phyloP scores from a whole-genome alignment of 2,329 filamentous ascomycete species.

The Nothopassalora personata region DNA sequence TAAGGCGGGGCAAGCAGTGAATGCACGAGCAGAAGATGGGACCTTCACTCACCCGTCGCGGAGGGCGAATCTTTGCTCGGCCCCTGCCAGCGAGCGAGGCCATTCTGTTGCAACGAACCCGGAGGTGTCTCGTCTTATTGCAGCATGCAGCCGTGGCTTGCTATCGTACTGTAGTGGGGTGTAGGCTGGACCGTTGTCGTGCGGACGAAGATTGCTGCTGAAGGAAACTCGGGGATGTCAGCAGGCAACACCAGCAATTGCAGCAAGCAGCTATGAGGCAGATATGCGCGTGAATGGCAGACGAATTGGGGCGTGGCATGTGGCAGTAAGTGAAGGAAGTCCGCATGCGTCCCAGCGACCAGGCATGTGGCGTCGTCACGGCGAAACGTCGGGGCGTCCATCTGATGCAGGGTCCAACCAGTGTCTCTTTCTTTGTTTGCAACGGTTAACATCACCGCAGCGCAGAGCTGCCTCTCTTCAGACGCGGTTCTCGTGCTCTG shows the following conservation, averaged over 20 bases:
- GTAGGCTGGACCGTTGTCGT: not conserved
- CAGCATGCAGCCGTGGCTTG: not conserved
- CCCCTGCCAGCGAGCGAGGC: conserved; percentile 50
- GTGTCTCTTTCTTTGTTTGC: too few relatives aligned
- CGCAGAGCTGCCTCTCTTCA: too few relatives aligned
- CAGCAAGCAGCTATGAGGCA: not conserved
- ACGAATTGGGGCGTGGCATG: not conserved
- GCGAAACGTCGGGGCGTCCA: too few relatives aligned
- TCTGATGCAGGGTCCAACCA: too few relatives aligned
- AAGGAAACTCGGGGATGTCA: not conserved
- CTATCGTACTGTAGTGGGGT: conserved; percentile 4
- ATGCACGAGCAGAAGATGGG: conserved; percentile 2
- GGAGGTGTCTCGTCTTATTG: not conserved
- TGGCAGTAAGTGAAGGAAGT: not conserved
- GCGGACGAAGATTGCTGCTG: not conserved
- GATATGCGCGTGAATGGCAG: not conserved
- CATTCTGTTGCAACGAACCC: conserved; percentile 5
- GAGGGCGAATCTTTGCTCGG: conserved; percentile 60
- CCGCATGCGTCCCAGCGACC: too few relatives aligned
- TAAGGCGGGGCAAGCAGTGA: not conserved
- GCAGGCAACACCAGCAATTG: not conserved
- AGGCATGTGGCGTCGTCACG: too few relatives aligned
- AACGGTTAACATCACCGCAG: too few relatives aligned
- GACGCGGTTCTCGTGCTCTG: too few relatives aligned
- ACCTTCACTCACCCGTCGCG: conserved; percentile 54